Base-by-base conservation (phyloP, 495 filamentous ascomycete species). In the Lichenothelia convexa region DNA sequence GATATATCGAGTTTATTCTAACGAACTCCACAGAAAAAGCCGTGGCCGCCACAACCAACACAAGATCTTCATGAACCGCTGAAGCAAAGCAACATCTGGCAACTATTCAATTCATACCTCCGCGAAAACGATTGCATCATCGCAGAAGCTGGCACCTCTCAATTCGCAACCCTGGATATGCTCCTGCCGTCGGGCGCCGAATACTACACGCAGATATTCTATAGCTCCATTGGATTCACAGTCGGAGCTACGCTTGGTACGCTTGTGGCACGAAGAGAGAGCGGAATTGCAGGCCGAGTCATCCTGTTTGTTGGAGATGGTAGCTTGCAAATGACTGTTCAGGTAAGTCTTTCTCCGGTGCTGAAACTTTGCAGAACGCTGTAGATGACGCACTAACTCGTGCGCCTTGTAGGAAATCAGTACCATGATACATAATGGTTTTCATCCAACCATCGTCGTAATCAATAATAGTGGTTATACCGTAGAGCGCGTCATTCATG, bases 401-500 rank as follows among this genome's bases (percentile, higher is more conserved):
- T n/a, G n/a, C n/a, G n/a, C n/a, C n/a, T n/a, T n/a, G n/a, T n/a
- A n/a, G n/a, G 57, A 60, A 41, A 42, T 58, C 17, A 51, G 53
- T n/a, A 54, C 54, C 17, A 57, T 60, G 53, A 38, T 59, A 21
- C 50, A 50, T 36, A 35, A 47, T 6, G 35, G 43, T 3, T 18
- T 50, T 3, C 34, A 41, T 6, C 38, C 41, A 6, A 21, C 55
- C 8, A 49, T 60, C 24, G 39, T 57, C 32, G 32, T 60, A 2
- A 48, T 58, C 32, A 57, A 60, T 32, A 60, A 60, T 35, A 44
- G 40, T 2, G 57, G 57, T 5, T 60, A 60, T 34, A 58, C 57
- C 6, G 46, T 58, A 32, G 57, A 60, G 51, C 39, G 57, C 1
- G 35, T 56, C 17, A 60, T 60, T 29, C 56, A 57, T 43, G 57